These are phyloP conservation scores for Cordyceps fumosorosea DNA, from an alignment of 2,329 filamentous ascomycete genomes.

Conservation along the genomic window DNA sequence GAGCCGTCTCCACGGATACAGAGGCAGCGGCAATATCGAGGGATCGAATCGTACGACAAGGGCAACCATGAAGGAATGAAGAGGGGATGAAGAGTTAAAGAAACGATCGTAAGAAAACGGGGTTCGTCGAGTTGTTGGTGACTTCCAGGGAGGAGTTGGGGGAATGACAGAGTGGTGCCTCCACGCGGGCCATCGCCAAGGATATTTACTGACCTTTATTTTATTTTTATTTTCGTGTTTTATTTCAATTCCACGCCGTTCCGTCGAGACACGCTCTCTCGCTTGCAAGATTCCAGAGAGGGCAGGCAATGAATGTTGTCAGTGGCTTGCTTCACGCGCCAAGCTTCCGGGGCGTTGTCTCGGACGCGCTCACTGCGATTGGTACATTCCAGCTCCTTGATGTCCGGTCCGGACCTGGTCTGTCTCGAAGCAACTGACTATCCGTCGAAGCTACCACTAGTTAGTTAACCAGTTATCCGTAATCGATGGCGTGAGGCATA, in stretches of 20 bases:
- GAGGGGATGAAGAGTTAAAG: not conserved
- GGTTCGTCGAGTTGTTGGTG: not conserved
- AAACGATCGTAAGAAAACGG: not conserved
- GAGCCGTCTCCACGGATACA: constrained; percentile 8
- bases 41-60: constrained; percentile 4
- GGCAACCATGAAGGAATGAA: not conserved
- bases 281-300: constrained; percentile 4
- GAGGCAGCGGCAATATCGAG: not conserved
- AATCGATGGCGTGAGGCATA: too few species aligned
- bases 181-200: not conserved
- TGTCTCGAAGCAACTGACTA: too few species aligned
- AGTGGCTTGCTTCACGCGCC: not conserved
- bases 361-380: not conserved
- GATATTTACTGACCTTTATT: not conserved
- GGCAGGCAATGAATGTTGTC: not conserved
- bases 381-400: not conserved
- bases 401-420: too few species aligned
- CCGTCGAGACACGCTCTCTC: constrained; percentile 5
- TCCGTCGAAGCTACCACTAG: not conserved
- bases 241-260: not conserved
- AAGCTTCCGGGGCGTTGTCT: not conserved
- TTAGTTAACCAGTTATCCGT: too few species aligned
- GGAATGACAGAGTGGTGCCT: not conserved
- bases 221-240: not conserved
- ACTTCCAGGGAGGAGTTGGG: not conserved